Conservation (phyloP, 1,139 yeast species). For the Taphrina confusa region DNA sequence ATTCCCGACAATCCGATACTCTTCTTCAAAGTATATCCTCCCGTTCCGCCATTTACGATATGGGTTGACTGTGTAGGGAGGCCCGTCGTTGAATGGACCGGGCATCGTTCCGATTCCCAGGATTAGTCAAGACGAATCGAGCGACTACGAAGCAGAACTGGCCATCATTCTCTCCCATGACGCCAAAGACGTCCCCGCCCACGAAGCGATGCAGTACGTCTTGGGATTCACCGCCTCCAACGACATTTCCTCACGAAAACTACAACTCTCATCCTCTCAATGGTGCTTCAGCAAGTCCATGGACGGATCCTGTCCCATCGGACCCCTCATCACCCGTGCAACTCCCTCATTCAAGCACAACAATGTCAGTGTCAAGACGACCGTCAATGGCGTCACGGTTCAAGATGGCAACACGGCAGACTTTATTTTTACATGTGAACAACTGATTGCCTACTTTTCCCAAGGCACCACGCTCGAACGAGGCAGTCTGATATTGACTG, state of each 20-base stretch:
- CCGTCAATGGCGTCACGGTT: constrained; percentile 52
- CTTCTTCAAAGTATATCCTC: constrained; percentile 44
- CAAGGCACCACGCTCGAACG: constrained; percentile 71
- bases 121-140: constrained; percentile 49
- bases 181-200: constrained; percentile 51
- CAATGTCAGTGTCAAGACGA: constrained; percentile 45
- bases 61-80: constrained; percentile 33
- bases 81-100: constrained; percentile 40
- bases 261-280: constrained; percentile 4
- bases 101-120: constrained; percentile 48
- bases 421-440: constrained; percentile 54
- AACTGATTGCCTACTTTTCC: constrained; percentile 54
- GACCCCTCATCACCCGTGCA: constrained; percentile 1
- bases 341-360: constrained; percentile 44
- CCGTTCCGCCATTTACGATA: background rate
- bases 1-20: constrained; percentile 54
- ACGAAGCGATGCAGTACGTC: constrained; percentile 53
- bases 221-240: constrained; percentile 59
- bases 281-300: constrained; percentile 21
- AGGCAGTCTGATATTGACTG: constrained; percentile 89
- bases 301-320: constrained; percentile 9
- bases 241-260: constrained; percentile 42
- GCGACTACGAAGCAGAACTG: constrained; percentile 59
- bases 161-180: constrained; percentile 57
- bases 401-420: constrained; percentile 55